Evolutionary conservation across 2,329 filamentous ascomycete genomes (phyloP), one percentile per base, ranked within the genome.

Genomic region (Chalara sp.): DNA sequence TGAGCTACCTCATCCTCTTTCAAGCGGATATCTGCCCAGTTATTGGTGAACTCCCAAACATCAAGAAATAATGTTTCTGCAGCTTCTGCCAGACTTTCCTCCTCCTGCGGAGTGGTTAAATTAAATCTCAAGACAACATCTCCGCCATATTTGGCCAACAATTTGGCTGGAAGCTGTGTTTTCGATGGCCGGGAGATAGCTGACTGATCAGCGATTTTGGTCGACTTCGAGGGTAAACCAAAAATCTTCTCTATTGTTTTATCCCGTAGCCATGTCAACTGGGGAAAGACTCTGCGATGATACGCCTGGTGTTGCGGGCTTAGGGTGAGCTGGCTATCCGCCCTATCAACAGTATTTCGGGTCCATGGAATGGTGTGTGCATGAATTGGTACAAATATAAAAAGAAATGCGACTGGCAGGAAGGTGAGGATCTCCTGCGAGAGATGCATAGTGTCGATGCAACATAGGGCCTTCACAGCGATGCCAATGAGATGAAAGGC

Each of bases 121-220:
- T 86, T 89, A 76, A 97, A 96, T 39, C 93, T 84, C 56, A 97
- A 72, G 12, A 99, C 89, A n/a, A 96, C 76, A 67, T 96, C 84
- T 55, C 86, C 80, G 55, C 82, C 81, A 66, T 96, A 96, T 56
- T 72, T 71, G 31, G 64, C 70, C 31, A 71, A 66, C 10, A 66
- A 49, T 12, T 55, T 64, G 3, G 58, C 51, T 4, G 65, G 63
- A 31, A 72, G 58, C 65, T 53, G 61, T 57, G 63, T 61, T 50
- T 54, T 65, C 46, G 62, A 54, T 11, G 58, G 51, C 39, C 49
- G 48, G 32, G 53, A 44, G 32, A 42, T 48, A 13, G 53, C 46
- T 33, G 55, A 58, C 21, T 61, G 46, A 12, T 42, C 35, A n/a
- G 35, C 48, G 29, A 47, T 42, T 55, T 60, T 55, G 60, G 54